Conservation (phyloP, 1,284 basidiomycete genomes). For the Stygiomarasmius scandens region DNA sequence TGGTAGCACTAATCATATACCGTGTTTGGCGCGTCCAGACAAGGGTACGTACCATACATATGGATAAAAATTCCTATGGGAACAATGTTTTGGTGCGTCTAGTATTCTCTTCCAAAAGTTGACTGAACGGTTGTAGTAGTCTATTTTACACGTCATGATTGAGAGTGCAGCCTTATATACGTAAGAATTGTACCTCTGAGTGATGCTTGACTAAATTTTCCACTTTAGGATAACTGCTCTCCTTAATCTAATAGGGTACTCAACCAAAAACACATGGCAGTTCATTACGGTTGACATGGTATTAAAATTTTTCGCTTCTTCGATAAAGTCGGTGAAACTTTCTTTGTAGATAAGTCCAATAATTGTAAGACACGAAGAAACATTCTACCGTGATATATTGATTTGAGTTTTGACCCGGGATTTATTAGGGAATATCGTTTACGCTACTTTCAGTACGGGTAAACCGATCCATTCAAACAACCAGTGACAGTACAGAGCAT, state of each 20-base stretch:
- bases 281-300: constrained; percentile 9
- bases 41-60: background rate
- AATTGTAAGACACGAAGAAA: background rate
- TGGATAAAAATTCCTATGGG: background rate
- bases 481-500: too few species aligned
- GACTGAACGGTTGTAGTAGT: background rate
- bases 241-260: constrained; percentile 7
- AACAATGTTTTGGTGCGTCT: background rate
- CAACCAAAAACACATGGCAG: constrained; percentile 5
- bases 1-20: background rate
- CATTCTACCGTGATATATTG: background rate
- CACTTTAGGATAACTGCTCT: background rate
- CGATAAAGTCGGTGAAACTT: too few species aligned
- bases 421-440: constrained; percentile 11
- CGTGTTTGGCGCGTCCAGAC: constrained; percentile 1
- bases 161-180: constrained; percentile 10
- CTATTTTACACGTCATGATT: constrained; percentile 5
- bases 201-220: background rate
- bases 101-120: background rate
- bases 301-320: too few species aligned
- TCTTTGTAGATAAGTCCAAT: constrained; percentile 6
- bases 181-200: background rate
- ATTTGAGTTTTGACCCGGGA: background rate
- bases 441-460: constrained; percentile 8
- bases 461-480: background rate